These are phyloP conservation scores for Pseudopyricularia cyperi DNA, from an alignment of 2,329 filamentous ascomycete species.

Conservation along the genomic window DNA sequence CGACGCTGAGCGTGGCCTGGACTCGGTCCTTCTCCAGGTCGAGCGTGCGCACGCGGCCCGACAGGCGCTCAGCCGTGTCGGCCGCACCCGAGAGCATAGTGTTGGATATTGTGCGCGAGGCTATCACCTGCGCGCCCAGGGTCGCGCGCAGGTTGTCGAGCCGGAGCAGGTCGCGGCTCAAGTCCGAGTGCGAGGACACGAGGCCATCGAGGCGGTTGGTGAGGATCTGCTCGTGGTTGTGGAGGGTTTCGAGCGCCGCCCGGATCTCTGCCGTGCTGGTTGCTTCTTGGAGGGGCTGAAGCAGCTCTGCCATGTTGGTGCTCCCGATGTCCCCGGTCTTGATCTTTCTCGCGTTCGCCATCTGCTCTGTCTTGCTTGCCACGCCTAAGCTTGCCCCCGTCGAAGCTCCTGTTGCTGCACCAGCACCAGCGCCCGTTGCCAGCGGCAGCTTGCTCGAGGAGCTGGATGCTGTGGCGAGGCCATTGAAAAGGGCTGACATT, in stretches of 20 bases:
- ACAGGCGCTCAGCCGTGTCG: conserved; percentile 73
- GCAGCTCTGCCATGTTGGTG: conserved; percentile 7
- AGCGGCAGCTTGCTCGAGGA: conserved; percentile 4
- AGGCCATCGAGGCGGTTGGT: conserved; percentile 64
- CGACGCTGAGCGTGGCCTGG: conserved; percentile 78
- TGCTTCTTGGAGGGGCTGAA: conserved; percentile 49
- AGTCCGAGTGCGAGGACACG: conserved; percentile 70
- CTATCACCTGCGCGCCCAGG: conserved; percentile 74
- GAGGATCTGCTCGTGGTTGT: conserved; percentile 61
- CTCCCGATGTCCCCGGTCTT: conserved; percentile 5
- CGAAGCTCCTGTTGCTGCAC: conserved; percentile 4
- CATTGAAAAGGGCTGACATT: conserved; percentile 35
- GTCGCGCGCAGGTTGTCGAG: conserved; percentile 83
- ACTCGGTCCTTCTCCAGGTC: conserved; percentile 88
- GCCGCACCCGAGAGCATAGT: conserved; percentile 82
- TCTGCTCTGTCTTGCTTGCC: conserved; percentile 7
- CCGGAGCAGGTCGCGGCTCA: conserved; percentile 74
- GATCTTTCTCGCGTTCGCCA: too few relatives aligned
- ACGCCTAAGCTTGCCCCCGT: conserved; percentile 6
- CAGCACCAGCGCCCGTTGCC: neutral
- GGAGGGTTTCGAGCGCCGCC: conserved; percentile 60
- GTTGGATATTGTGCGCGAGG: conserved; percentile 72
- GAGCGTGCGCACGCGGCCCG: conserved; percentile 71
- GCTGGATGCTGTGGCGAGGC: conserved; percentile 17
- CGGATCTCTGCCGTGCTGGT: conserved; percentile 68